Percentiles rank a stretch among this genome's conserved stretches.
These are phyloP conservation scores for Kuraishia borneana DNA, from an alignment of 805 yeast genomes.

Conservation along the genomic window DNA sequence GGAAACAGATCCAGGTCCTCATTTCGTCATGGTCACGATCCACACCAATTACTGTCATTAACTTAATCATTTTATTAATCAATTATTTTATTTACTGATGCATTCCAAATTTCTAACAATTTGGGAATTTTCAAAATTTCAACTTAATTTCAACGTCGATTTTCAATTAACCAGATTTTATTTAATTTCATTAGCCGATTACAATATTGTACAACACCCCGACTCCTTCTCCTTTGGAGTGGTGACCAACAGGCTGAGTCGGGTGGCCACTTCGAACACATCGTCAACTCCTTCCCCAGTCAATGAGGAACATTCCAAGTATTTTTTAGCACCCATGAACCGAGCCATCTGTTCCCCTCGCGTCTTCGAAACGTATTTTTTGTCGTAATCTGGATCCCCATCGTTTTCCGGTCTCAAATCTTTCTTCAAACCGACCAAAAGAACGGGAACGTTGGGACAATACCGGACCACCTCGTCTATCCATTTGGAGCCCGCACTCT, in stretches of 20 bases:
- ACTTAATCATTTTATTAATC: too few relatives aligned
- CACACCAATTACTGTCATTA: too few relatives aligned
- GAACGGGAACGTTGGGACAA: conserved; percentile 71
- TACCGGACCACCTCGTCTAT: conserved; percentile 69
- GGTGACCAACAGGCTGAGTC: conserved; percentile 60
- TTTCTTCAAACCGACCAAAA: conserved; percentile 76
- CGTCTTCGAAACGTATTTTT: conserved; percentile 37
- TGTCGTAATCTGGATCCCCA: conserved; percentile 19
- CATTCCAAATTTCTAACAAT: too few relatives aligned
- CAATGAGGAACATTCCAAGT: conserved; percentile 81
- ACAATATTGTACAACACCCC: conserved; percentile 28
- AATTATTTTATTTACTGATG: too few relatives aligned
- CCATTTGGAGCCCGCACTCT: conserved; percentile 81
- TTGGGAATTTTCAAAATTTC: too few relatives aligned
- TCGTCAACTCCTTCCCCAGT: conserved; percentile 95
- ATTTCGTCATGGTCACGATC: too few relatives aligned
- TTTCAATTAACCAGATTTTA: not conserved
- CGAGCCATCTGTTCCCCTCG: conserved; percentile 65
- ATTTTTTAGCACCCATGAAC: conserved; percentile 72
- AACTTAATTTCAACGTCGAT: not conserved
- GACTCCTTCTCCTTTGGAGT: conserved; percentile 24
- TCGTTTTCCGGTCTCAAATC: conserved; percentile 49
- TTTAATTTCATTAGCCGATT: conserved; percentile 1
- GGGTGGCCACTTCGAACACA: conserved; percentile 83
- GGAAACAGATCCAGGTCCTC: too few relatives aligned